Base-by-base conservation (phyloP, 1,284 basidiomycete genomes). In the Heterobasidion irregulare region DNA sequence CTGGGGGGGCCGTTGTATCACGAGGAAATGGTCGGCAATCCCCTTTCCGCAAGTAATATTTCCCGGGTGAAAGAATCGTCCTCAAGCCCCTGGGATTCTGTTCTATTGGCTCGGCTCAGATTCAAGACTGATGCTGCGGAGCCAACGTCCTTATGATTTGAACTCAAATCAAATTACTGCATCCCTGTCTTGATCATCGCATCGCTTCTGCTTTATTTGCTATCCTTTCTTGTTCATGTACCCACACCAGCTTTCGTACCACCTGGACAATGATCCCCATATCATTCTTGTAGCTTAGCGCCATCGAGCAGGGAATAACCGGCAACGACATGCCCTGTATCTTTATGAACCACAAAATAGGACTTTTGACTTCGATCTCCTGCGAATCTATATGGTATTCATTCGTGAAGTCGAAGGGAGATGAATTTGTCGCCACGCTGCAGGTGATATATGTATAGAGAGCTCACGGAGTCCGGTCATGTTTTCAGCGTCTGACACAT, bases 111-210 rank as follows among this genome's bases (percentile, higher is more conserved):
- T 19, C 70, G 78, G 16, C 65, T 83, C 53, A 68, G 80, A 47
- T 83, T 83, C 67, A 79, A 77, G 56, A 76, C 80, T 4, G 81
- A 83, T 60, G 67, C 66, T n/a, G 56, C 66, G 10, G 78, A 81
- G 44, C 78, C 80, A 5, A 83, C 81, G 10, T 75, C 77, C 10
- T 63, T 75, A 58, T 79, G 64, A 66, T 15, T 47, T 6, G 26
- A n/a, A n/a, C 26, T 45, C 6, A 41, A 19, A 7, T 19, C 41
- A 6, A n/a, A 16, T 8, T 41, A 34, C n/a, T 36, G 8, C 36
- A 15, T 18, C 18, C 16, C 33, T 19, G 18, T 34, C 34, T 18
- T 19, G 33, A 36, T 18, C 8, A 18, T n/a, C 34, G 35, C 16
- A 50, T 50, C 1, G 7, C 2, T n/a, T 12, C 16, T 35, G 8